phyloP scores from a whole-genome alignment of 768 basidiomycete genomes.

The Kwoniella europaea region DNA sequence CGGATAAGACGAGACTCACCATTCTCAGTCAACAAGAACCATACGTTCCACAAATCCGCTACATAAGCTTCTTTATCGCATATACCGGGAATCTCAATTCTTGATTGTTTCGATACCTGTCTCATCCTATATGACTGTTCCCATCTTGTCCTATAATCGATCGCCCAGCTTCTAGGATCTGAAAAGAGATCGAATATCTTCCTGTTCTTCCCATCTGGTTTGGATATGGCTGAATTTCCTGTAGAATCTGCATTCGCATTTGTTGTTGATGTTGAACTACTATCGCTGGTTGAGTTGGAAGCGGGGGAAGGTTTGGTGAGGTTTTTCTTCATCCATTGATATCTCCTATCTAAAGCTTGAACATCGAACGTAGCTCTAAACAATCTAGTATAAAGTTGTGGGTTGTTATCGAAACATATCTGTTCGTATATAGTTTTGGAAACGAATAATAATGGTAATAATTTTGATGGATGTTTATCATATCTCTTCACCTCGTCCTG shows the following conservation, averaged over 20 bases:
- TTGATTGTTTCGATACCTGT: conserved; percentile 22
- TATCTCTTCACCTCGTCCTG: conserved; percentile 2
- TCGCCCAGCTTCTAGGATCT: conserved; percentile 47
- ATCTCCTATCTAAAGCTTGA: conserved; percentile 48
- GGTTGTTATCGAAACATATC: conserved; percentile 46
- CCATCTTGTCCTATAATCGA: conserved; percentile 52
- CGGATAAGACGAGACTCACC: conserved; percentile 37
- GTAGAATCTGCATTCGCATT: background rate
- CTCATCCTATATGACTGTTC: conserved; percentile 38
- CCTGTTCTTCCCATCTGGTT: background rate
- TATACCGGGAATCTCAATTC: conserved; percentile 27
- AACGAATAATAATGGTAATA: conserved; percentile 43
- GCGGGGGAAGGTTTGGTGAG: conserved; percentile 10
- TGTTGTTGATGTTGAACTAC: background rate
- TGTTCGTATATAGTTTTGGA: conserved; percentile 35
- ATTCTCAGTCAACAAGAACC: conserved; percentile 56
- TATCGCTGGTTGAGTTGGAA: background rate
- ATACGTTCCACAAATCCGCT: conserved; percentile 52
- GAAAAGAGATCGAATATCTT: conserved; percentile 44
- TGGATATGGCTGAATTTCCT: background rate
- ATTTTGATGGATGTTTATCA: conserved; percentile 25
- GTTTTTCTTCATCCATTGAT: conserved; percentile 39
- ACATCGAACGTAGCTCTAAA: conserved; percentile 53
- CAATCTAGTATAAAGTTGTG: conserved; percentile 46
- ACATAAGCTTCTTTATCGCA: conserved; percentile 28